These are phyloP conservation scores for Forsythia viridissima DNA, from an alignment of 257 asterid genomes.

Conservation along the genomic window DNA sequence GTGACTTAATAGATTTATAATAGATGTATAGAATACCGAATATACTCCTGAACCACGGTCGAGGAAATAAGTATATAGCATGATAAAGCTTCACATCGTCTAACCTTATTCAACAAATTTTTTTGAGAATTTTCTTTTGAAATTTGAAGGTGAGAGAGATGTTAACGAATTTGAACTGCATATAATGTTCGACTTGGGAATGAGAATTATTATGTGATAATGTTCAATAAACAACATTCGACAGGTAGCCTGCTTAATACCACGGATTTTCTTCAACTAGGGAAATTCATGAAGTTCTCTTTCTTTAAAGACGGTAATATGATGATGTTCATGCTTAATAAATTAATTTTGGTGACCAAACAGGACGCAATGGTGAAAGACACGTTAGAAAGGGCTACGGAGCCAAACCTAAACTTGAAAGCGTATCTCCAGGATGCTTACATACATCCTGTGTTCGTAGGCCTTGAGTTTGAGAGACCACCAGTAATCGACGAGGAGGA, in stretches of 20 bases:
- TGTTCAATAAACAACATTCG: not conserved
- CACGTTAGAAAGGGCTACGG: constrained; percentile 55
- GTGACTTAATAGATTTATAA: not conserved
- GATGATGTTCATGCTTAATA: not conserved
- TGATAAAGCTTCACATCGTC: not conserved
- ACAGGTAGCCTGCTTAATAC: not conserved
- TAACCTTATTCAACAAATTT: no score
- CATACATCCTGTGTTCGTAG: constrained; percentile 60
- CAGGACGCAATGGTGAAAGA: constrained; percentile 65
- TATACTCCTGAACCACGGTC: not conserved
- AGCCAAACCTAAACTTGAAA: constrained; percentile 53
- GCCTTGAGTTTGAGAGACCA: constrained; percentile 36
- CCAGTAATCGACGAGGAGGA: constrained; percentile 46
- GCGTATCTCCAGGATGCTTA: constrained; percentile 63
- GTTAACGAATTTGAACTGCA: not conserved
- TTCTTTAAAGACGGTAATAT: not conserved
- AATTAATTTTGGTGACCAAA: constrained; percentile 14
- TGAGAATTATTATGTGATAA: not conserved
- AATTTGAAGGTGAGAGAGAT: not conserved
- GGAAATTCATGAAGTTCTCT: no score
- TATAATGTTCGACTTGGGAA: not conserved
- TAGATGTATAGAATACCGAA: not conserved
- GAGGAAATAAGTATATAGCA: no score
- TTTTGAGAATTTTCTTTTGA: not conserved
- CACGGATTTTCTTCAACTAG: no score